Conservation (phyloP, 2,329 filamentous ascomycete species). For the Botrytis sinoallii region DNA sequence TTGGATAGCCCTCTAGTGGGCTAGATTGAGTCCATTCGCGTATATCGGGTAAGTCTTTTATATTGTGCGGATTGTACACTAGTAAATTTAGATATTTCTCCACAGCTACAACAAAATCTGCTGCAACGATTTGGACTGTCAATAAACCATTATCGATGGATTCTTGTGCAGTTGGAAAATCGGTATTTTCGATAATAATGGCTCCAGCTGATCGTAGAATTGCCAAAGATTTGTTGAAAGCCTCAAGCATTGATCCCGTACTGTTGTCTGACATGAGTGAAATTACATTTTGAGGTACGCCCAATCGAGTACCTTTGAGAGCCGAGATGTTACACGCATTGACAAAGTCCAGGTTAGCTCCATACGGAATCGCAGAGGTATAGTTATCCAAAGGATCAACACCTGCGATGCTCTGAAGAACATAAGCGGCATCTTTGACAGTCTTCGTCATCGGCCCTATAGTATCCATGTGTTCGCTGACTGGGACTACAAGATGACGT, state of each 20-base stretch:
- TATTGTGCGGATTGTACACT: neutral
- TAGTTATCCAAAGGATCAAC: slow-evolving; percentile 30
- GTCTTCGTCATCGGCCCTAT: slow-evolving; percentile 34
- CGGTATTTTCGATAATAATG: slow-evolving; percentile 2
- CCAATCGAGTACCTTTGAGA: slow-evolving; percentile 36
- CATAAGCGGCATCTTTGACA: slow-evolving; percentile 31
- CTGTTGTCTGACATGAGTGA: slow-evolving; percentile 41
- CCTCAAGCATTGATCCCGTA: neutral
- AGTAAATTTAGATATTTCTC: neutral
- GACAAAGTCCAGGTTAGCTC: neutral
- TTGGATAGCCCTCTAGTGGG: neutral
- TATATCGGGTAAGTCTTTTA: neutral
- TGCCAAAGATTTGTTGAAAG: neutral
- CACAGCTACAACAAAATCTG: neutral
- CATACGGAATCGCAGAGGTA: slow-evolving; percentile 42
- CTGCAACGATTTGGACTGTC: neutral
- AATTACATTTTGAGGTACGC: slow-evolving; percentile 44
- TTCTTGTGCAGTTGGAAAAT: neutral
- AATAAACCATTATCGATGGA: neutral
- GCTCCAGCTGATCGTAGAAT: neutral
- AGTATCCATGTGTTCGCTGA: slow-evolving; percentile 29
- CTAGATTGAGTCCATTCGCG: neutral
- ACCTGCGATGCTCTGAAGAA: slow-evolving; percentile 29
- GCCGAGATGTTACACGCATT: slow-evolving; percentile 48
- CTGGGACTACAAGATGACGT: slow-evolving; percentile 22